phyloP scores from a whole-genome alignment of 352 stramenopile species.

The Phytophthora hybrid region DNA sequence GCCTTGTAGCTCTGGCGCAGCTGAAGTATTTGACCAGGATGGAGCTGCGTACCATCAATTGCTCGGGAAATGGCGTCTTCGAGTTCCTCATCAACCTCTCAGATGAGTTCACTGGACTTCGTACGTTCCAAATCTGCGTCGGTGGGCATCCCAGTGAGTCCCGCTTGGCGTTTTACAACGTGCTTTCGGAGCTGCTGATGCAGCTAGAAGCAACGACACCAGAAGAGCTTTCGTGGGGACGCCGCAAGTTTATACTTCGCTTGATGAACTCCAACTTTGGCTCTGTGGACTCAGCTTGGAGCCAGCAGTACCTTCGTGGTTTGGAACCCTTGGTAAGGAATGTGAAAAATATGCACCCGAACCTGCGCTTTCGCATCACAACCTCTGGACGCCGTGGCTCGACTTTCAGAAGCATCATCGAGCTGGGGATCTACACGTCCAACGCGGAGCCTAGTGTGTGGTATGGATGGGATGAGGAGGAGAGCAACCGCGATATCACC shows the following conservation, averaged over 20 bases:
- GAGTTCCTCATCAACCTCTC: conserved; percentile 45
- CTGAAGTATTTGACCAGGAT: conserved; percentile 41
- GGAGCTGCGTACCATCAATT: conserved; percentile 50
- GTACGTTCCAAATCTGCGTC: conserved; percentile 30
- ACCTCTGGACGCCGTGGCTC: conserved; percentile 30
- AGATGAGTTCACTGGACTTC: conserved; percentile 37
- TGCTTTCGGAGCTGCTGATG: conserved; percentile 35
- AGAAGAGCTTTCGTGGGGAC: conserved; percentile 27
- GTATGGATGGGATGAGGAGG: conserved; percentile 53
- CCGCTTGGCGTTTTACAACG: conserved; percentile 49
- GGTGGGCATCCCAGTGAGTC: conserved; percentile 24
- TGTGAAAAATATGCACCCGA: conserved; percentile 44
- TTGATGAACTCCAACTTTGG: conserved; percentile 41
- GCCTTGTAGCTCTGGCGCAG: conserved; percentile 43
- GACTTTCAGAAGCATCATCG: conserved; percentile 43
- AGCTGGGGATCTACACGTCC: conserved; percentile 52
- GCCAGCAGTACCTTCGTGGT: conserved; percentile 41
- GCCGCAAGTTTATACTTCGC: conserved; percentile 44
- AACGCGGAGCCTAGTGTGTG: conserved; percentile 41
- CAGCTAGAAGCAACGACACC: conserved; percentile 22
- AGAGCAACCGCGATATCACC: conserved; percentile 31
- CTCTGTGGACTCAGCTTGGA: conserved; percentile 46
- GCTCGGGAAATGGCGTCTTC: conserved; percentile 48
- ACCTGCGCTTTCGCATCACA: conserved; percentile 42
- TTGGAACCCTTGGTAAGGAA: conserved; percentile 36